These are phyloP conservation scores for Simplicillium sp. DNA, from an alignment of 2,329 filamentous ascomycete species.

Conservation along the genomic window DNA sequence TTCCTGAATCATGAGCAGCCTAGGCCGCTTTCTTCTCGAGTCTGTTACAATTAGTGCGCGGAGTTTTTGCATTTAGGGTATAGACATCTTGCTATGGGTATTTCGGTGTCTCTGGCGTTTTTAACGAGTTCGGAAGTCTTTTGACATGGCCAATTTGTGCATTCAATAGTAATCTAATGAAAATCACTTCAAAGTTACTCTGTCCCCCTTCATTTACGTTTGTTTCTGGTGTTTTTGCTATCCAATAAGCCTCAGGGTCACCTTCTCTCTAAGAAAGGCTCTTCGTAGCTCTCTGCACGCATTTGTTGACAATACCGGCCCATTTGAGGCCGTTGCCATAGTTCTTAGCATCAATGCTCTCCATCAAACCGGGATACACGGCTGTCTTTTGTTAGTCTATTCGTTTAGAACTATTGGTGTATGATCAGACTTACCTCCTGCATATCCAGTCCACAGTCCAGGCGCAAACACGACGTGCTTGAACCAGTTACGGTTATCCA, in stretches of 20 bases:
- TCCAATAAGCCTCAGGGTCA: too few species aligned
- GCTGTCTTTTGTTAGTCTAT: conserved; percentile 23
- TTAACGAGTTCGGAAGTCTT: neutral
- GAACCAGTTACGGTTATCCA: conserved; percentile 80
- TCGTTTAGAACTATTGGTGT: neutral
- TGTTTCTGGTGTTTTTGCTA: too few species aligned
- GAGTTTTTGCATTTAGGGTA: too few species aligned
- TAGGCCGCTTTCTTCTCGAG: too few species aligned
- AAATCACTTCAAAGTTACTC: too few species aligned
- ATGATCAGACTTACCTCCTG: conserved; percentile 48
- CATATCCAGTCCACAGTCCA: conserved; percentile 83
- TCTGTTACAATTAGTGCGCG: too few species aligned
- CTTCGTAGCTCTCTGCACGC: conserved; percentile 36
- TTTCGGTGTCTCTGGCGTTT: too few species aligned
- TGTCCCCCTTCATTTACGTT: too few species aligned
- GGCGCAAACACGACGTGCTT: conserved; percentile 94
- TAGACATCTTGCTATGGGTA: too few species aligned
- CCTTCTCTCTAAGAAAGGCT: conserved; percentile 14
- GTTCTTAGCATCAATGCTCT: conserved; percentile 52
- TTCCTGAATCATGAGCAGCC: too few species aligned
- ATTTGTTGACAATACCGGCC: conserved; percentile 47
- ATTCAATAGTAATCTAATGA: too few species aligned
- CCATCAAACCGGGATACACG: conserved; percentile 52
- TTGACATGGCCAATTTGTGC: too few species aligned
- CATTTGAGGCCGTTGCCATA: conserved; percentile 49